These are phyloP conservation scores for Carnegiea gigantea DNA, from an alignment of 179 eudicot species.

Conservation along the genomic window DNA sequence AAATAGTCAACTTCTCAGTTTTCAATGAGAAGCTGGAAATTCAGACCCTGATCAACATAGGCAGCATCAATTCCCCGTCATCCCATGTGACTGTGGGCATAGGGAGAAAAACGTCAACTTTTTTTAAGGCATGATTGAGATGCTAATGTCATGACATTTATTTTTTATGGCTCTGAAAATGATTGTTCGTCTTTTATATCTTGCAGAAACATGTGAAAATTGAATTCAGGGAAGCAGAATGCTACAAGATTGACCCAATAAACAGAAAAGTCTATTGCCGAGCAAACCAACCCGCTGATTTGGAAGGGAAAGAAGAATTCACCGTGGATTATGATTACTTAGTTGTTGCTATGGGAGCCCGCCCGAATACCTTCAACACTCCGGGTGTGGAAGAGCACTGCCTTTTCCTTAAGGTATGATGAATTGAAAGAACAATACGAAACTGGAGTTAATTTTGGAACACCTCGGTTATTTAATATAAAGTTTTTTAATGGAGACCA, in stretches of 20 bases:
- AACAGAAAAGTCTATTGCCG: conserved; percentile 60
- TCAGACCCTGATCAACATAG: not conserved
- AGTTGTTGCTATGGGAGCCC: conserved; percentile 72
- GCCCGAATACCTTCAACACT: conserved; percentile 67
- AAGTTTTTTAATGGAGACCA: not conserved
- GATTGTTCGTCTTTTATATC: not conserved
- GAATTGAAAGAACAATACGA: too few relatives aligned
- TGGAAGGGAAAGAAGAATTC: conserved; percentile 54
- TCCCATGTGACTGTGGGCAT: not conserved
- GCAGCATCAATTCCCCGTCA: not conserved
- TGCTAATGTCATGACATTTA: not conserved
- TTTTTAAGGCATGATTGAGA: not conserved
- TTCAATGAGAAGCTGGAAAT: too few relatives aligned
- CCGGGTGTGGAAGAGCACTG: conserved; percentile 76
- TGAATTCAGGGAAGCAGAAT: conserved; percentile 71
- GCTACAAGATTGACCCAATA: conserved; percentile 57
- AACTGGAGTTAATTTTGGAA: not conserved
- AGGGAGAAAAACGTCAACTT: not conserved
- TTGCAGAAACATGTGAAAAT: conserved; percentile 49
- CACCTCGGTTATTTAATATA: too few relatives aligned
- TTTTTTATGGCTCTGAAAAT: not conserved
- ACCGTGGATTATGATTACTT: conserved; percentile 66
- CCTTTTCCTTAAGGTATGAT: conserved; percentile 65
- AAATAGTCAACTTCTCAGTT: too few relatives aligned
- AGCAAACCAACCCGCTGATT: conserved; percentile 34